Base-by-base conservation (phyloP, 176 grass and related monocot genomes). In the Alopecurus myosuroides region DNA sequence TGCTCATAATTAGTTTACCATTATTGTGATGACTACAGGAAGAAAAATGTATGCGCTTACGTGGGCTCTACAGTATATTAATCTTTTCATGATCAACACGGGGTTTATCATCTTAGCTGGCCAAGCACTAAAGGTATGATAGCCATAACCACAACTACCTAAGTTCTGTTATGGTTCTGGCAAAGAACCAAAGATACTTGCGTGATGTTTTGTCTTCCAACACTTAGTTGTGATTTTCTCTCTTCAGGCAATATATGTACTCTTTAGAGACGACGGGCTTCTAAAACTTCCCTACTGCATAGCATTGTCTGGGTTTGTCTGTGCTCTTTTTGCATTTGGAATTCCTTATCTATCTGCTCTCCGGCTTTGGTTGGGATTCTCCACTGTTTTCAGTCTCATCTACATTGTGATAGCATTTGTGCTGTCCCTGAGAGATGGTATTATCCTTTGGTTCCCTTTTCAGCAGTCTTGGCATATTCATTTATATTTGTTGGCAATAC, bases 51-150 rank as follows among this genome's bases (percentile, higher is more conserved):
- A 99, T 68, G 86, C 56, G 10, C 86, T 99, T 53, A 99, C 97
- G 86, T 99, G 97, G 97, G 84, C 73, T 89, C 75, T 99, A 50
- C 97, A 99, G n/a, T 99, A 99, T 74, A 63, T 99, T 77, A 99
- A 99, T 71, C 91, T 99, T 64, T 99, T 99, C 83, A 99, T 99
- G 97, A 99, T 99, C 65, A 99, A 99, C 70, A 99, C 91, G 53
- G 97, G 97, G 9, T 99, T 76, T 70, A 96, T 99, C 67, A 99
- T 99, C 86, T 82, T 99, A 77, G 97, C 93, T 79, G 97, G 97
- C 2, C 88, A 99, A 81, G 97, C 97, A 64, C 86, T 96, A 62
- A 99, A 98, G 96, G 96, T 98, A 97, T 69, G 3, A 36, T 22
- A 79, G 49, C 77, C 77, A 49, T 81, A 34, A 13, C n/a, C 35